A percentile compares a stretch with the other conserved stretches of the same genome.
phyloP scores from a whole-genome alignment of 1,284 basidiomycete species.

The Malassezia caprae region DNA sequence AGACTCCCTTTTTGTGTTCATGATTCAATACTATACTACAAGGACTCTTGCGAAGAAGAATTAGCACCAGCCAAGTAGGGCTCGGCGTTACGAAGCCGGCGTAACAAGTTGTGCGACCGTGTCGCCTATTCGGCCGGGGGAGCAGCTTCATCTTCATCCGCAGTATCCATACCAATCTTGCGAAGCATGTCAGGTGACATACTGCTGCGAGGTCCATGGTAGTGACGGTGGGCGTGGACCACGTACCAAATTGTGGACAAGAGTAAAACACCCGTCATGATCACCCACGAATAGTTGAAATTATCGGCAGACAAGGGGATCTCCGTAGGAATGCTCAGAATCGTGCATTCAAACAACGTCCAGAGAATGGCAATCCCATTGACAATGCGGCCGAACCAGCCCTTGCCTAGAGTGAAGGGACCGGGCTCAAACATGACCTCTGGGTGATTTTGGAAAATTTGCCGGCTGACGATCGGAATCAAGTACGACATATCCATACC shows the following conservation, averaged over 20 bases:
- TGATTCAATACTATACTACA: neutral
- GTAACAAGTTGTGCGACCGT: too few species aligned
- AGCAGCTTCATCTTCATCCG: conserved; percentile 19
- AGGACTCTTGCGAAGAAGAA: neutral
- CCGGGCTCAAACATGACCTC: conserved; percentile 72
- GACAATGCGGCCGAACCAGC: conserved; percentile 57
- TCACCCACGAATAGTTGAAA: conserved; percentile 43
- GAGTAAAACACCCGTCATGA: conserved; percentile 49
- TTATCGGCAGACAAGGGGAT: conserved; percentile 22
- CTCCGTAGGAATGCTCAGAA: conserved; percentile 32
- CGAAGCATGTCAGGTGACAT: conserved; percentile 29
- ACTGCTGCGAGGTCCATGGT: conserved; percentile 49
- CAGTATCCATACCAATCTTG: conserved; percentile 32
- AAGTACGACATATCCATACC: conserved; percentile 62
- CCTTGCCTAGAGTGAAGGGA: conserved; percentile 75
- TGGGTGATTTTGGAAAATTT: conserved; percentile 66
- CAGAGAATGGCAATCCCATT: conserved; percentile 60
- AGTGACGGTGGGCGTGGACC: conserved; percentile 49
- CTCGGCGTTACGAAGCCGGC: too few species aligned
- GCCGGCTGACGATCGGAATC: conserved; percentile 52
- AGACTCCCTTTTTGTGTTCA: neutral
- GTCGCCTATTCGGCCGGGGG: too few species aligned
- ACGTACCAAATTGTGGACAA: conserved; percentile 51
- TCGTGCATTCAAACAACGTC: conserved; percentile 48
- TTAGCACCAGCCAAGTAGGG: too few species aligned